These are phyloP conservation scores for Lasiosphaeris hirsuta DNA, from an alignment of 495 filamentous ascomycete genomes.

Conservation along the genomic window DNA sequence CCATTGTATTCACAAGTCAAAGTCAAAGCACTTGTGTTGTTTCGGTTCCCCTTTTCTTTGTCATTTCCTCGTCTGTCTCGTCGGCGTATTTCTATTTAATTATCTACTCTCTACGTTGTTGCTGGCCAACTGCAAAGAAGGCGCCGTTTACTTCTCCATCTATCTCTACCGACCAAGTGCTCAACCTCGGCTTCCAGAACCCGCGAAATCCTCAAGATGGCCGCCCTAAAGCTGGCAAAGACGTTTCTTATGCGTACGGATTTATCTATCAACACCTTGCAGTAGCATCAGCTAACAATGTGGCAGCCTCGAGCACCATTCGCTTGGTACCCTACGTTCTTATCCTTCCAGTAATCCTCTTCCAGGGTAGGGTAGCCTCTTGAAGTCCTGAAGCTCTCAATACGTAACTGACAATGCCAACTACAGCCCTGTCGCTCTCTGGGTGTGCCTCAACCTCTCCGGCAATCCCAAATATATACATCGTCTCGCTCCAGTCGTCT, in stretches of 20 bases:
- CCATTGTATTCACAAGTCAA: neutral
- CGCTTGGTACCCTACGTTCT: constrained; percentile 19
- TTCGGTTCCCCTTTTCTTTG: constrained; percentile 1
- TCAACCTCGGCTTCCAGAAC: neutral
- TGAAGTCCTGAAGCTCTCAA: neutral
- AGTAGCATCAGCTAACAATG: constrained; percentile 11
- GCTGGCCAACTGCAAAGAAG: constrained; percentile 13
- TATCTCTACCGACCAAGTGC: neutral
- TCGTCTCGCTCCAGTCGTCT: constrained; percentile 25
- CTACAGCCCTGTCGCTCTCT: constrained; percentile 25
- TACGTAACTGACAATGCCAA: neutral
- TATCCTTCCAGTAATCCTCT: constrained; percentile 28
- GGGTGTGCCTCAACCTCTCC: constrained; percentile 31
- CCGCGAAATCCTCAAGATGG: constrained; percentile 10
- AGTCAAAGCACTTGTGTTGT: neutral
- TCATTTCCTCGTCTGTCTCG: constrained; percentile 5
- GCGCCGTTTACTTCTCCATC: neutral
- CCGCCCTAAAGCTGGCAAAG: constrained; percentile 15
- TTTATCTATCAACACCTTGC: neutral
- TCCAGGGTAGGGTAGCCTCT: constrained; percentile 13
- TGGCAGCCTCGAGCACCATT: constrained; percentile 7
- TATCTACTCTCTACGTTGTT: constrained; percentile 5
- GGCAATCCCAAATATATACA: constrained; percentile 28
- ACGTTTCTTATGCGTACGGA: constrained; percentile 16
- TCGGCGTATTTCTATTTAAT: neutral